phyloP scores from a whole-genome alignment of 78 protist species.

The Dictyostelium brefeldianum region DNA sequence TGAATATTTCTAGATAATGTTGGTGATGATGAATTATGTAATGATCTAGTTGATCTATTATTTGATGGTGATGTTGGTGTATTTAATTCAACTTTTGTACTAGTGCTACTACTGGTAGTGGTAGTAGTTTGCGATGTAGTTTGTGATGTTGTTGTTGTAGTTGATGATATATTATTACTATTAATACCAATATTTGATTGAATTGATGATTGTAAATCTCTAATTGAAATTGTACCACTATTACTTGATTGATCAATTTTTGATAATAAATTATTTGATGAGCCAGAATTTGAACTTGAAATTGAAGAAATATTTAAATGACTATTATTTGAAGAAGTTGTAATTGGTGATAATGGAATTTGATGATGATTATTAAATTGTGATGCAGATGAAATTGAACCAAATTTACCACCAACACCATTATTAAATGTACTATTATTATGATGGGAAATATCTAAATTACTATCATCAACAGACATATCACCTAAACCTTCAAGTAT shows the following conservation, averaged over 20 bases:
- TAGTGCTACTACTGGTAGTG: not conserved
- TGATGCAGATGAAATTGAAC: not conserved
- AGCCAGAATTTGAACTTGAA: not conserved
- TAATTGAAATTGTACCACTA: constrained; percentile 18
- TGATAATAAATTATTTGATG: constrained; percentile 24
- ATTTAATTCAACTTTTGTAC: not conserved
- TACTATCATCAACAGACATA: constrained; percentile 40
- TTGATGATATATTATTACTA: too few relatives aligned
- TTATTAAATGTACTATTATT: not conserved
- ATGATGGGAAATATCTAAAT: not conserved
- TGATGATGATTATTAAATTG: constrained; percentile 8
- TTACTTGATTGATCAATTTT: not conserved
- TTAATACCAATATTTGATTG: not conserved
- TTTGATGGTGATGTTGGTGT: constrained; percentile 34
- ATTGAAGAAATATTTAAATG: not conserved
- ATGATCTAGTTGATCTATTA: not conserved
- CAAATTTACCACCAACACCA: not conserved
- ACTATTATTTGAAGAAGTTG: not conserved
- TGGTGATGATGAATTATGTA: constrained; percentile 35
- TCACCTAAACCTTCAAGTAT: constrained; percentile 79
- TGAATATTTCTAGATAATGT: constrained; percentile 68
- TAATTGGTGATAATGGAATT: not conserved
- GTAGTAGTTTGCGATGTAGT: not conserved
- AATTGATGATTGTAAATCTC: not conserved
- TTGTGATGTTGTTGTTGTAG: not conserved